Base-by-base conservation (phyloP, 2,329 filamentous ascomycete species). In the Phaeomoniella chlamydospora region DNA sequence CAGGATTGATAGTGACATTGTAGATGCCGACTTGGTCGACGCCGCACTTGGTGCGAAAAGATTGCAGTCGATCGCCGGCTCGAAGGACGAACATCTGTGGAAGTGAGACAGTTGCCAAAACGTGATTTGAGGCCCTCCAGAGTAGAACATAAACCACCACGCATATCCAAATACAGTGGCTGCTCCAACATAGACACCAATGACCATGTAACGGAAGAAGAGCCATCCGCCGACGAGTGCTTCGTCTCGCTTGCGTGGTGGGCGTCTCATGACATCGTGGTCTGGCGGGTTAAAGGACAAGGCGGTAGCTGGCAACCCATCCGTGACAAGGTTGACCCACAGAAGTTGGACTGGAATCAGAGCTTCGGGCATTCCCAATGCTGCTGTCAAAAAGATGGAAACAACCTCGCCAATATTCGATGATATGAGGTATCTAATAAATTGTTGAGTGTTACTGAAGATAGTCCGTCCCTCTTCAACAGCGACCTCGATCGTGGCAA, bases 91-190 rank as follows among this genome's bases (percentile, higher is more conserved):
- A 72, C 90, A 98, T 55, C 79, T 78, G 65, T 98, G 90, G 77
- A 96, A 98, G 63, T 92, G 81, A 15, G 80, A 67, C 64, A 98
- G 68, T 55, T 98, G 84, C 57, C 72, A 80, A 65, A 96, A 94
- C 43, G 68, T 77, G 59, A 98, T 93, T 57, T 93, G 83, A 15
- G 90, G 90, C 1, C 90, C 90, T 46, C 78, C 75, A 5, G 77
- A 63, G 64, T 96, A 88, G 68, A 81, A 94, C 80, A 98, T 87
- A 68, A 96, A 98, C 84, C 86, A 98, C 90, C 90, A 98, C n/a
- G 85, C 88, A 54, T 98, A 98, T 32, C 92, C 90, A 52, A 80
- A 86, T 14, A 98, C 92, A 3, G 90, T 98, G 37, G 90, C 90
- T 29, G 85, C 68, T 54, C 90, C 90, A 39, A 98, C 90, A 45